Evolutionary conservation across 75 land plant species (phyloP), one percentile per base, ranked within the genome.

Genomic region (Cunninghamia lanceolata): DNA sequence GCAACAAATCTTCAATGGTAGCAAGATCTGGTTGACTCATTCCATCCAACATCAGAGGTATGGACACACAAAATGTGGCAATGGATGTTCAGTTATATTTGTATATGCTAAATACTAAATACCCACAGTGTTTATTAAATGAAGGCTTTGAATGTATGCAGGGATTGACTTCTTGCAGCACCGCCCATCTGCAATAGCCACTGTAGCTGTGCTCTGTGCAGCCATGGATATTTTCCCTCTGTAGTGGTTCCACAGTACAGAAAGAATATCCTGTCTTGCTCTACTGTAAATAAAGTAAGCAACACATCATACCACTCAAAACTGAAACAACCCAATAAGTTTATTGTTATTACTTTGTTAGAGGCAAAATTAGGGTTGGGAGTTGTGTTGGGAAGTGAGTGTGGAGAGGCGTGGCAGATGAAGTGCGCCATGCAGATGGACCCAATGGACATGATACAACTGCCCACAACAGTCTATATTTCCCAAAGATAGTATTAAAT

Each of bases 111-210:
- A 1, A 59, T 59, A 19, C 25, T 21, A 59, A 1, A 59, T 59
- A 59, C 25, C 21, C 68, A 2, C 68, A 19, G 68, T 25, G 1
- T 17, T 19, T 59, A 2, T 19, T 3, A 19, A 19, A 59, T 19
- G 28, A 4, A 3, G 28, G 28, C 68, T 19, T 2, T 59, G 28
- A 59, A 59, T 59, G 21, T 9, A 25, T 59, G 28, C 95, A 95
- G 96, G 88, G 80, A 46, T 89, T 15, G 87, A 90, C 30, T 93
- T 95, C 82, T 71, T 92, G 68, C 86, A 63, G 17, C 91, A 86
- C 73, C 80, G 89, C n/a, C 95, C 96, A 34, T 93, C 95, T 2
- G 84, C 91, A 14, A 86, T 95, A 2, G 95, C 95, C 9, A 91
- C 88, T 0, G 96, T 93, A 25, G 93, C 95, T 1, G 89, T 91